phyloP scores from a whole-genome alignment of 31 red algal genomes.

The Porphyra umbilicalis region DNA sequence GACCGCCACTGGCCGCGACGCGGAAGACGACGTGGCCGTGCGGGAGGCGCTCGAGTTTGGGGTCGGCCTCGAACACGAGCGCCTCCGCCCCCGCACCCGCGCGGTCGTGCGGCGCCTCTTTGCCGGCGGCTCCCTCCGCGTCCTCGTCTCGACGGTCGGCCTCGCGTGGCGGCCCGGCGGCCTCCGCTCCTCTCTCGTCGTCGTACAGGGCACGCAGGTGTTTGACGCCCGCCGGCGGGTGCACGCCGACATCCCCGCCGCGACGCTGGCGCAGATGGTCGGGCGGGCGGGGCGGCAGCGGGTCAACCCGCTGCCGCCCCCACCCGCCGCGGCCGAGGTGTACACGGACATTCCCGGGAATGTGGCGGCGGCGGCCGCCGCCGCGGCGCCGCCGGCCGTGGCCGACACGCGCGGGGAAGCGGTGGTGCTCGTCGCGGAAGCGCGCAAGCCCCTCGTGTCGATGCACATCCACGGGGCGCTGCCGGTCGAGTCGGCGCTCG shows the following conservation, averaged over 20 bases:
- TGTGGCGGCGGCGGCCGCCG: constrained; percentile 43
- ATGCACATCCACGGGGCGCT: constrained; percentile 61
- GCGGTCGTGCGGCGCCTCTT: constrained; percentile 44
- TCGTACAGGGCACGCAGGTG: constrained; percentile 78
- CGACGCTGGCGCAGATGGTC: constrained; percentile 60
- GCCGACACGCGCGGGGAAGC: constrained; percentile 28
- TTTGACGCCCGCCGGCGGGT: constrained; percentile 7
- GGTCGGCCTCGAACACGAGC: constrained; percentile 57
- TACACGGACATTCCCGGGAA: constrained; percentile 46
- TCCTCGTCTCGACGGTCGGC: constrained; percentile 40
- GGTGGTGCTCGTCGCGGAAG: constrained; percentile 51
- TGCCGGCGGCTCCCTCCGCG: constrained; percentile 28
- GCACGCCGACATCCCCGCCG: constrained; percentile 42
- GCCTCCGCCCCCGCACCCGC: constrained; percentile 14
- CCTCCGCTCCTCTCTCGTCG: constrained; percentile 38
- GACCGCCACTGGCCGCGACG: neutral
- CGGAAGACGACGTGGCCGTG: constrained; percentile 23
- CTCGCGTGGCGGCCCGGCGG: constrained; percentile 25
- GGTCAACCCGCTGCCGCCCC: neutral
- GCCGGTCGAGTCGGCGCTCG: constrained; percentile 56
- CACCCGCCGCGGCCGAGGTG: neutral
- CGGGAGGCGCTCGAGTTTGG: constrained; percentile 41
- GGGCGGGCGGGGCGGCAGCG: constrained; percentile 30
- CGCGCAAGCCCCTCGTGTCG: constrained; percentile 59
- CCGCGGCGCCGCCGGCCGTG: constrained; percentile 13